Conservation (phyloP, 805 yeast species). For the Peterozyma toletana region DNA sequence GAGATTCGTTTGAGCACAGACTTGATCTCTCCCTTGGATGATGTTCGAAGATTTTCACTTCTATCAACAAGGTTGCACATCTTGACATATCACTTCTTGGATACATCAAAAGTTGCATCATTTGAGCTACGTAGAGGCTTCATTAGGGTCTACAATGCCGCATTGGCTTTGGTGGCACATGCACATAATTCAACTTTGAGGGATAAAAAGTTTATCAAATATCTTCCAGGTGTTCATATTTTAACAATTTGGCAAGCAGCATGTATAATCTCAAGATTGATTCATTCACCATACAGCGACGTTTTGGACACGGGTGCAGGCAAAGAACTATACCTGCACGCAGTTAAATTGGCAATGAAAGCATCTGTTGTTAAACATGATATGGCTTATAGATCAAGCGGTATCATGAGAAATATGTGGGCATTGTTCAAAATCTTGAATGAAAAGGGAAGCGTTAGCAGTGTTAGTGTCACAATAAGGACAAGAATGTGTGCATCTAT, state of each 20-base stretch:
- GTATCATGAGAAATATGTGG: constrained; percentile 94
- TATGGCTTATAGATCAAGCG: constrained; percentile 86
- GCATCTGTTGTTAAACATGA: constrained; percentile 90
- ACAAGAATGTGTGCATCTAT: constrained; percentile 91
- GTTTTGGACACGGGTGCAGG: constrained; percentile 69
- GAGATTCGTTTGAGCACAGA: constrained; percentile 45
- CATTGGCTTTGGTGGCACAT: constrained; percentile 64
- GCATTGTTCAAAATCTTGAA: constrained; percentile 66
- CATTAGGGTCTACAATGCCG: constrained; percentile 73
- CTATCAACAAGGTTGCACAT: constrained; percentile 76
- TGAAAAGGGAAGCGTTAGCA: constrained; percentile 34
- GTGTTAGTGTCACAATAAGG: constrained; percentile 48
- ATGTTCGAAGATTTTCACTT: constrained; percentile 61
- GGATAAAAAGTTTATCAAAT: constrained; percentile 59
- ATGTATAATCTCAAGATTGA: constrained; percentile 70
- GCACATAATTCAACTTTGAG: constrained; percentile 52
- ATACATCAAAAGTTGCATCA: constrained; percentile 36
- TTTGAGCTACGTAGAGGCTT: constrained; percentile 69
- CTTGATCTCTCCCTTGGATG: constrained; percentile 43
- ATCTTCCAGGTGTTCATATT: constrained; percentile 78
- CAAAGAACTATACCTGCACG: constrained; percentile 56
- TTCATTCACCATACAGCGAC: constrained; percentile 65
- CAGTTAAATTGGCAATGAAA: constrained; percentile 59
- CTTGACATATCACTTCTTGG: constrained; percentile 75
- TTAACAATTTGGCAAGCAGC: constrained; percentile 90